Percentiles rank a stretch among this genome's conserved stretches.
These are phyloP conservation scores for Kluyveromyces wickerhamii DNA, from an alignment of 805 yeast genomes.

Conservation along the genomic window DNA sequence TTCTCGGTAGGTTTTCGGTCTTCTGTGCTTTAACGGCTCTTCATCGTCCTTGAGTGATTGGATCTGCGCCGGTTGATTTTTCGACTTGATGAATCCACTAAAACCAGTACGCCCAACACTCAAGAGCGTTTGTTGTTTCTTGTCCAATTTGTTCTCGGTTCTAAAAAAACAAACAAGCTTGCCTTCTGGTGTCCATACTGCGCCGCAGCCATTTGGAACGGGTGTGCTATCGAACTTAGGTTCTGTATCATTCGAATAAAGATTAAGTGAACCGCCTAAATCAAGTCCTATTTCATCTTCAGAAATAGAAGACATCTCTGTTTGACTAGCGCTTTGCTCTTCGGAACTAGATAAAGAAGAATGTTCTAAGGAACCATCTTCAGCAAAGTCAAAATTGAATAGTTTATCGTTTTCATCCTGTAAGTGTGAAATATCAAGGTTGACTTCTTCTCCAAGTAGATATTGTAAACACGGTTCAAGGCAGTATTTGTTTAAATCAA, in stretches of 20 bases:
- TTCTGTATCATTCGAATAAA: constrained; percentile 11
- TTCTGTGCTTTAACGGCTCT: background rate
- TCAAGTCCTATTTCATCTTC: constrained; percentile 31
- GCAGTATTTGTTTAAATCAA: constrained; percentile 56
- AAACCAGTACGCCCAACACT: constrained; percentile 19
- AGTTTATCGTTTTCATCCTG: constrained; percentile 33
- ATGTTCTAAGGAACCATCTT: constrained; percentile 28
- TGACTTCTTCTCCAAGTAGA: constrained; percentile 74
- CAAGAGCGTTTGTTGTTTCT: constrained; percentile 30
- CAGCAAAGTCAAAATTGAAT: constrained; percentile 26
- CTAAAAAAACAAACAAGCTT: constrained; percentile 76
- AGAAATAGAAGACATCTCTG: constrained; percentile 33
- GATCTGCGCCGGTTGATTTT: constrained; percentile 5
- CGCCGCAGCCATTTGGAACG: constrained; percentile 90
- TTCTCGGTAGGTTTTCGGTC: constrained; percentile 30
- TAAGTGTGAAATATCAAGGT: constrained; percentile 31
- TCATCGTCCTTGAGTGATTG: constrained; percentile 11
- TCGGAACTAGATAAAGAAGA: constrained; percentile 28
- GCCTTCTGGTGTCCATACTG: constrained; percentile 76
- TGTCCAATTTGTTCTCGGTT: constrained; percentile 38
- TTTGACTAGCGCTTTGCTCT: constrained; percentile 29
- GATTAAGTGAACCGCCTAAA: constrained; percentile 4
- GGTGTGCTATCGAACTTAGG: constrained; percentile 69
- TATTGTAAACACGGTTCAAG: constrained; percentile 72
- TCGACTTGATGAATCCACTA: constrained; percentile 20